These are phyloP conservation scores for Centrapalus pauciflorus DNA, from an alignment of 129 eudicot genomes.

Conservation along the genomic window DNA sequence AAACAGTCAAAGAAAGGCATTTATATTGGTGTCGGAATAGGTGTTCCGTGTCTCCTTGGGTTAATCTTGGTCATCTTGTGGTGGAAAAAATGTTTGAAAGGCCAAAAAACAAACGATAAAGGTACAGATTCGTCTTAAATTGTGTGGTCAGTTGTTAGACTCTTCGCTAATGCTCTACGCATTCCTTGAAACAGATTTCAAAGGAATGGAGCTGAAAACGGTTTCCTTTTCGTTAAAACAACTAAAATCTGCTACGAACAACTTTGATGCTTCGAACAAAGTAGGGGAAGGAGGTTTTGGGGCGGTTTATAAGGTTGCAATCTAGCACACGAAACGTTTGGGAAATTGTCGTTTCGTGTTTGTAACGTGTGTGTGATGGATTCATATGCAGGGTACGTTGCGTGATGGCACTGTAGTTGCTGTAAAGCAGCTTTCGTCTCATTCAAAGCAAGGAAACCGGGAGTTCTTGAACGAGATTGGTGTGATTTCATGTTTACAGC, in stretches of 20 bases:
- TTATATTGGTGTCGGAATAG: slow-evolving; percentile 42
- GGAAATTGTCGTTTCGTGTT: slow-evolving; percentile 6
- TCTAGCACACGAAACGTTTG: background rate
- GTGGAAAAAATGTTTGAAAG: slow-evolving; percentile 37
- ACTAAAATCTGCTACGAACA: slow-evolving; percentile 65
- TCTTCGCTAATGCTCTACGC: background rate
- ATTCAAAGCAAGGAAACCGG: slow-evolving; percentile 77
- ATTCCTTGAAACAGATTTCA: slow-evolving; percentile 48
- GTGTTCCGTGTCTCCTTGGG: slow-evolving; percentile 22
- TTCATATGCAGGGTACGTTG: slow-evolving; percentile 71
- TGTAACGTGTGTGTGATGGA: slow-evolving; percentile 12
- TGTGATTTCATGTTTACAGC: slow-evolving; percentile 80
- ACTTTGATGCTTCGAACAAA: slow-evolving; percentile 57
- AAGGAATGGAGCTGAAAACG: slow-evolving; percentile 61
- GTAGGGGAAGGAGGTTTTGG: slow-evolving; percentile 94
- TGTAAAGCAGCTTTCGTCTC: slow-evolving; percentile 76
- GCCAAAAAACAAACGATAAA: slow-evolving; percentile 29
- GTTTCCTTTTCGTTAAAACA: slow-evolving; percentile 60
- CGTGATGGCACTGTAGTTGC: slow-evolving; percentile 71
- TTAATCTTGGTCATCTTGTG: slow-evolving; percentile 39
- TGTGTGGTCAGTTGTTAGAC: slow-evolving; percentile 13
- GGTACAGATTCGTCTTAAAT: slow-evolving; percentile 25
- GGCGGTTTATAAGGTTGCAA: slow-evolving; percentile 66
- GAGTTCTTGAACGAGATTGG: slow-evolving; percentile 86
- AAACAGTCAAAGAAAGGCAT: slow-evolving; percentile 30